phyloP scores from a whole-genome alignment of 768 basidiomycete species.

The Kwoniella newhampshirensis region DNA sequence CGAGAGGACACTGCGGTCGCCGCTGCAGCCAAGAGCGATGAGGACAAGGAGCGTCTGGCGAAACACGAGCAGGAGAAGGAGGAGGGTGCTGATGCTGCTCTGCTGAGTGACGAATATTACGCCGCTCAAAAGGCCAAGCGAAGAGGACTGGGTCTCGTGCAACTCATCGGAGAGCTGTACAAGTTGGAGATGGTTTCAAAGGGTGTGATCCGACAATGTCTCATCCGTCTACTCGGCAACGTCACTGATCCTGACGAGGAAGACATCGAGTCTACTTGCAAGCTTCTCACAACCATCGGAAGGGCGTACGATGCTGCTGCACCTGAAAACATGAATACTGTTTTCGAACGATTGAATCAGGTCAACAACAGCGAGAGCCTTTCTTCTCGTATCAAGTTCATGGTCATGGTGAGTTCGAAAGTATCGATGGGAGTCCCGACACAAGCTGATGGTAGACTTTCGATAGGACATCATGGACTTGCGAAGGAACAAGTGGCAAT shows the following conservation, averaged over 20 bases:
- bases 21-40: conserved; percentile 77
- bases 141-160: conserved; percentile 92
- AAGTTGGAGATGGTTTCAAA: conserved; percentile 98
- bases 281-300: conserved; percentile 86
- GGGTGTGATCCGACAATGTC: conserved; percentile 97
- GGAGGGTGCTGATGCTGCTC: conserved; percentile 65
- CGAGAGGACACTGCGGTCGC: conserved; percentile 84
- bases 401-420: conserved; percentile 73
- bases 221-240: conserved; percentile 90
- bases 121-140: conserved; percentile 95
- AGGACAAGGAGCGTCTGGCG: conserved; percentile 65
- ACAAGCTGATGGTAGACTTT: not conserved
- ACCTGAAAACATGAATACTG: conserved; percentile 85
- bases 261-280: conserved; percentile 94
- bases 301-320: conserved; percentile 74
- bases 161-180: conserved; percentile 97
- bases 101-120: conserved; percentile 95
- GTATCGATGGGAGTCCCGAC: not conserved
- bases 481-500: conserved; percentile 76
- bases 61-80: conserved; percentile 59
- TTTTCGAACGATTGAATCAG: conserved; percentile 87
- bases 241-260: conserved; percentile 95
- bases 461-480: conserved; percentile 84
- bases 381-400: conserved; percentile 85
- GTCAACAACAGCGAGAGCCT: conserved; percentile 72